Evolutionary conservation across 768 basidiomycete species (phyloP), one percentile per base, ranked within the genome.

Genomic region (Tylopilus sp.): DNA sequence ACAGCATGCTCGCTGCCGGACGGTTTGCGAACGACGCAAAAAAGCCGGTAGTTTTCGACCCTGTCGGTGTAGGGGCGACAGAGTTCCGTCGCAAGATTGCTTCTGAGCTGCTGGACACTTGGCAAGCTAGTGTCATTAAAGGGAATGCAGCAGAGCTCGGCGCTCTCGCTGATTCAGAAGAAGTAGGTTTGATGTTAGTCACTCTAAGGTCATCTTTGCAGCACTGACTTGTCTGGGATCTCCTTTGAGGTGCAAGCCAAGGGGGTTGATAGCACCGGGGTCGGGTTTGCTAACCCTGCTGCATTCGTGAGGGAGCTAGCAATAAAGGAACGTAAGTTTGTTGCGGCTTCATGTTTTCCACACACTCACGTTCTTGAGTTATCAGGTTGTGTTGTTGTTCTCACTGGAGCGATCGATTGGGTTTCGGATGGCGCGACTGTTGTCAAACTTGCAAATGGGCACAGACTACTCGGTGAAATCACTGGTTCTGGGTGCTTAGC

Each of bases 111-210:
- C 71, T 96, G 19, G 74, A 86, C 53, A 71, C 74, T 22, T 96
- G 88, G 83, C 92, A 95, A 69, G 84, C 87, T 12, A 86, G 87
- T 17, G 88, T 96, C 21, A 94, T 98, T 71, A 98, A 98, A 71
- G 94, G 94, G 4, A 97, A 98, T 63, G 88, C 92, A 0, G 90
- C 82, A 16, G 95, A 98, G 72, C 83, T 98, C 21, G 92, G 85
- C 0, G 80, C 87, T 0, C 67, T 96, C 11, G 81, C 85, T 3
- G 79, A 85, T n/a, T 89, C 88, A 0, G 68, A 68, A 14, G 95
- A 95, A 76, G 93, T 89, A 41, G 16, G 57, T 52, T 34, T 21
- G 26, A 22, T 24, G 17, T 48, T 37, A 8, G 24, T 50, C 25
- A 16, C 13, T 52, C 11, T 36, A 10, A 54, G 13, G 25, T 42